Conservation (phyloP, 176 grass and related monocot genomes). For the Thalia dealbata region DNA sequence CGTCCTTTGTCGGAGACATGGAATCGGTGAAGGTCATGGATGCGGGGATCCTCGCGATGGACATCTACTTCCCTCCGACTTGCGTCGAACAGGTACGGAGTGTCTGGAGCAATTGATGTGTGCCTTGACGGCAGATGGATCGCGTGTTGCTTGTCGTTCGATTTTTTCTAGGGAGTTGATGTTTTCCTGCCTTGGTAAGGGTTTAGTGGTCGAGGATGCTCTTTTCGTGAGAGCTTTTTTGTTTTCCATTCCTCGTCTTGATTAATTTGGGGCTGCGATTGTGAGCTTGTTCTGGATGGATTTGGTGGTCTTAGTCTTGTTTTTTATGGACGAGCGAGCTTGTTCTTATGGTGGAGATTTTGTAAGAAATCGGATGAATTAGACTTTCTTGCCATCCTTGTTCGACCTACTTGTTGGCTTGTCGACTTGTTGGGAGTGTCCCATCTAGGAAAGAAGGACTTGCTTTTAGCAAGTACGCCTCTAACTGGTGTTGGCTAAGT, state of each 20-base stretch:
- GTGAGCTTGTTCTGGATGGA: background rate
- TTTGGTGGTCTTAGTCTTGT: background rate
- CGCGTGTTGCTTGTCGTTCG: background rate
- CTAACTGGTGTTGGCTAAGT: too few species aligned
- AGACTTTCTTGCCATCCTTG: background rate
- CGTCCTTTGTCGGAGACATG: background rate
- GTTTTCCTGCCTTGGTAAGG: too few species aligned
- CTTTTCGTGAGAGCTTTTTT: background rate
- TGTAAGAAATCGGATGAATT: background rate
- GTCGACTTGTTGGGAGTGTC: too few species aligned
- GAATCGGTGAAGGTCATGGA: constrained; percentile 27
- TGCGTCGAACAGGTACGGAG: constrained; percentile 52
- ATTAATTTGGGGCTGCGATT: background rate
- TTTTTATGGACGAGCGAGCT: background rate
- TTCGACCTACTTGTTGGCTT: background rate
- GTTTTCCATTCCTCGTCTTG: background rate
- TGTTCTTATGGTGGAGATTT: background rate
- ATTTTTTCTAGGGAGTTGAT: too few species aligned
- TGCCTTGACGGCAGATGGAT: background rate
- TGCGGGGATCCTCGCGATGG: constrained; percentile 92
- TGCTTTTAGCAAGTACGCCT: too few species aligned
- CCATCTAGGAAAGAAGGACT: too few species aligned
- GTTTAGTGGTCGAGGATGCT: background rate
- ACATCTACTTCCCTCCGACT: constrained; percentile 84
- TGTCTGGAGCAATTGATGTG: background rate